A percentile compares a stretch with the other conserved stretches of the same genome.
Evolutionary conservation across 2,329 filamentous ascomycete genomes (phyloP).

Genomic region (Teratosphaeria pseudoeucalypti): DNA sequence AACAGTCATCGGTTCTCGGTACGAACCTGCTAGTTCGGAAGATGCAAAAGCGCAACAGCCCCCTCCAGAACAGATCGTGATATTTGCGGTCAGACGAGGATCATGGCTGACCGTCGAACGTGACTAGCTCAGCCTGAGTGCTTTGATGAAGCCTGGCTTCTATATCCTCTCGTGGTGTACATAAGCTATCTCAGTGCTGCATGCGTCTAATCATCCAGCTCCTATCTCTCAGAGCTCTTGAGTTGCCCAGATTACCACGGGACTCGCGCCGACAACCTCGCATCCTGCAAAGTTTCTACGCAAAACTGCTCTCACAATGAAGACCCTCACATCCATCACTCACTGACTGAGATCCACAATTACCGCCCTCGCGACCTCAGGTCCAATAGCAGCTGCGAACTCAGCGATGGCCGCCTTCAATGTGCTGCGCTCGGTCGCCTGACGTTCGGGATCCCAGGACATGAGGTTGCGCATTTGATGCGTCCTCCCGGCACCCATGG

Average conservation of each 20-base stretch:
- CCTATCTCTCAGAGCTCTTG: too few relatives aligned
- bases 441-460: conserved; percentile 41
- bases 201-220: too few relatives aligned
- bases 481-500: conserved; percentile 27
- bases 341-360: conserved; percentile 44
- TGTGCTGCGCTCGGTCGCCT: conserved; percentile 26
- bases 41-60: background rate
- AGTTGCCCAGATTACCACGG: too few relatives aligned
- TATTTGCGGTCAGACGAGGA: background rate
- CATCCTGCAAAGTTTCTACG: too few relatives aligned
- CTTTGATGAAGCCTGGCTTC: too few relatives aligned
- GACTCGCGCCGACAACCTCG: too few relatives aligned
- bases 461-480: conserved; percentile 41
- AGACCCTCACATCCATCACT: background rate
- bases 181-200: too few relatives aligned
- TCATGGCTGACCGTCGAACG: too few relatives aligned
- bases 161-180: too few relatives aligned
- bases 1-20: background rate
- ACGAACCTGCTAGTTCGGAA: background rate
- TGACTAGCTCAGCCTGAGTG: too few relatives aligned
- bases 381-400: conserved; percentile 20
- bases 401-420: conserved; percentile 54
- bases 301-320: background rate
- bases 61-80: background rate
- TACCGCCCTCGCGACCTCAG: conserved; percentile 39